Evolutionary conservation across 2,329 filamentous ascomycete species (phyloP), one percentile per base, ranked within the genome.

Genomic region (Xylariaceae sp.): DNA sequence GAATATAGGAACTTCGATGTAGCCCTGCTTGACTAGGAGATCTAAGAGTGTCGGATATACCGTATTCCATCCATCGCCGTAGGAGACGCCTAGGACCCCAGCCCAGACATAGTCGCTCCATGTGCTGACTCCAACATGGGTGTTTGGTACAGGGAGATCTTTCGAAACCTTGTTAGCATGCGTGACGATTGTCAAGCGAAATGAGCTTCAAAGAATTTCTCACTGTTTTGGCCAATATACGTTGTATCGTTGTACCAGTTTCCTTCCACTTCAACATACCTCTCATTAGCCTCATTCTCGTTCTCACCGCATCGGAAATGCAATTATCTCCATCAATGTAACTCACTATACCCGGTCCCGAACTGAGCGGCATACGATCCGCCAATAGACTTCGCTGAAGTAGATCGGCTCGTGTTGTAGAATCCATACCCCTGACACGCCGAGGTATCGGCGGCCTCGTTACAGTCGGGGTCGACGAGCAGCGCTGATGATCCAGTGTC

Each of bases 401-500:
- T 58, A 6, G 65, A 67, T 42, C 52, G 49, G 6, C 47, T 49
- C 2, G 65, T 64, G 37, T 62, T 59, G 38, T 67, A 67, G 40
- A 52, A 57, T n/a, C 65, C 64, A 36, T 63, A 62, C 34, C 51
- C 59, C 44, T 54, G 52, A 45, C 65, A 67, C 14, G 65, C 58
- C 1, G 49, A 34, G 7, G 47, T 47, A 27, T 64, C 64, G 5
- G 63, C 60, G 16, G 65, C 64, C 11, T 56, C 59, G 7, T 48
- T 51, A 48, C 66, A 69, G 16, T 58, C 55, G 3, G 66, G 67
- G 37, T 68, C 63, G 5, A 69, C 62, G 54, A 66, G 66, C 21
- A 67, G 56, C 42, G 67, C 64, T 40, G 61, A 66, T 1, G 66
- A 69, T 6, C 66, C 67, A 2, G 67, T 69, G 42, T 69, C 66